Evolutionary conservation across 768 basidiomycete genomes (phyloP).

Genomic region (Amanita exitialis): DNA sequence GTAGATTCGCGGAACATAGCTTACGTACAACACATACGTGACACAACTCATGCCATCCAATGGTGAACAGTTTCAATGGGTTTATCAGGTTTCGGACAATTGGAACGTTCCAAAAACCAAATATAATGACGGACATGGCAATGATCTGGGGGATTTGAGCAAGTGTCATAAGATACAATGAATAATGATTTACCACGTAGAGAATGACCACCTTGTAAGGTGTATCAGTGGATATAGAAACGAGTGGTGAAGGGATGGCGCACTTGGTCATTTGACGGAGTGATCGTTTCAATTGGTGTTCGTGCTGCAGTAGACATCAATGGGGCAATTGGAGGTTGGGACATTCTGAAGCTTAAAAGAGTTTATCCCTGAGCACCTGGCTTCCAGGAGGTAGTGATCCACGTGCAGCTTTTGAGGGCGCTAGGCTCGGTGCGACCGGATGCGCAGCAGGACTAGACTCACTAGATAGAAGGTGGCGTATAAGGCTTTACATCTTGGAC

Average conservation of each 20-base stretch:
- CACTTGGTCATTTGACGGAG: slow-evolving; percentile 68
- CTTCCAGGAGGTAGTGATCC: neutral
- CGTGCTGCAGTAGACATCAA: slow-evolving; percentile 28
- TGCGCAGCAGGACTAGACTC: no score
- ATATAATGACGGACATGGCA: slow-evolving; percentile 78
- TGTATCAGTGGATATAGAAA: slow-evolving; percentile 10
- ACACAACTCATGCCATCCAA: slow-evolving; percentile 84
- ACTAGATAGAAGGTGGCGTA: no score
- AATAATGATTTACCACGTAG: slow-evolving; percentile 51
- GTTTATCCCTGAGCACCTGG: slow-evolving; percentile 4
- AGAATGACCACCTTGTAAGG: slow-evolving; percentile 49
- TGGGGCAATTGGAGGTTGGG: slow-evolving; percentile 31
- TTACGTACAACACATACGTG: slow-evolving; percentile 64
- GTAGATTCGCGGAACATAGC: slow-evolving; percentile 3
- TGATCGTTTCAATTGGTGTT: slow-evolving; percentile 31
- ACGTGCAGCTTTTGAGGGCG: neutral
- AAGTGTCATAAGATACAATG: slow-evolving; percentile 8
- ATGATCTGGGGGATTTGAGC: slow-evolving; percentile 43
- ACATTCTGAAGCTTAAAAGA: slow-evolving; percentile 2
- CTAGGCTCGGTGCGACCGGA: neutral
- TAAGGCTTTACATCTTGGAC: no score
- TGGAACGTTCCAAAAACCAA: slow-evolving; percentile 84
- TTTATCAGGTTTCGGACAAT: slow-evolving; percentile 70
- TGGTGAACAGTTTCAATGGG: slow-evolving; percentile 80
- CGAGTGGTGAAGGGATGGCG: slow-evolving; percentile 16